These are phyloP conservation scores for Anthracocystis walkeri DNA, from an alignment of 1,284 basidiomycete genomes.

Conservation along the genomic window DNA sequence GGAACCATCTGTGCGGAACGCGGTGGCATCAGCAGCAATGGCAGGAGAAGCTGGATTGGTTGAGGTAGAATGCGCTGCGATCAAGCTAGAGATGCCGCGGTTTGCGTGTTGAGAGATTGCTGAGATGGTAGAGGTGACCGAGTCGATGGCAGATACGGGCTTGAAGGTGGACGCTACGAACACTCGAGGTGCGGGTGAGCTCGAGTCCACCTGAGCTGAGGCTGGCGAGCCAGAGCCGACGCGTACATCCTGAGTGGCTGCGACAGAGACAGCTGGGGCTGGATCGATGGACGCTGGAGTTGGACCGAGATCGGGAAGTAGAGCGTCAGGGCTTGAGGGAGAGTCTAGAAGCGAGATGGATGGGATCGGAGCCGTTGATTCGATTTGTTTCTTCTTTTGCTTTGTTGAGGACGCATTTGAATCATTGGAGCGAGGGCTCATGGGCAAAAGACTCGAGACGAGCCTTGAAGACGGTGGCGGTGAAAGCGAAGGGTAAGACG, in stretches of 20 bases:
- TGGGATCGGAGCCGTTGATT: conserved; percentile 1
- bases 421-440: conserved; percentile 43
- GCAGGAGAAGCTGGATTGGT: conserved; percentile 19
- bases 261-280: not conserved
- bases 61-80: conserved; percentile 23
- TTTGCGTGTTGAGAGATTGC: conserved; percentile 46
- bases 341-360: conserved; percentile 1
- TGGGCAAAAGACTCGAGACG: conserved; percentile 13
- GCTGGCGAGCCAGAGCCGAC: not conserved
- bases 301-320: not conserved
- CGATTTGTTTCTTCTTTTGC: conserved; percentile 38
- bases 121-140: conserved; percentile 43
- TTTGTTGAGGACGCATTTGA: conserved; percentile 28
- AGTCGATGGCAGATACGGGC: conserved; percentile 35
- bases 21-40: conserved; percentile 14
- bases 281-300: not conserved
- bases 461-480: not conserved
- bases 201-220: not conserved
- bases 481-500: not conserved
- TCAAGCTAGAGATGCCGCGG: conserved; percentile 36
- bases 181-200: conserved; percentile 13
- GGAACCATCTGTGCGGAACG: conserved; percentile 37
- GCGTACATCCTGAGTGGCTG: not conserved
- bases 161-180: conserved; percentile 38
- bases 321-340: not conserved